Evolutionary conservation across 495 filamentous ascomycete genomes (phyloP).

Genomic region (Talaromyces wortmannii): DNA sequence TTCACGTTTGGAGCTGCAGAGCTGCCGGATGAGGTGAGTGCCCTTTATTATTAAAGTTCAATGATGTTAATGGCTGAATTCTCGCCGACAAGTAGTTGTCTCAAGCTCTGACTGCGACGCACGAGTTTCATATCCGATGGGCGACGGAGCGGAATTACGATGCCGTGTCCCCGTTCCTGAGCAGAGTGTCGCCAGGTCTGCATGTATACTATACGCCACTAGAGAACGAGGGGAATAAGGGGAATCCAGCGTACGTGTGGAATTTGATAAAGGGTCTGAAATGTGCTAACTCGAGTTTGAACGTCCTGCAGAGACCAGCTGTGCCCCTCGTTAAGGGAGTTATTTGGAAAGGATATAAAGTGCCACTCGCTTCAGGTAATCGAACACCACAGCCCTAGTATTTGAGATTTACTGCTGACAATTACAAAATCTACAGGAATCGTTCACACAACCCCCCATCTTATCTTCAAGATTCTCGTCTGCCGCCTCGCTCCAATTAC

Average conservation of each 20-base stretch:
- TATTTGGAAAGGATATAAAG: constrained; percentile 51
- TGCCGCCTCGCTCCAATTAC: constrained; percentile 62
- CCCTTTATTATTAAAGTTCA: neutral
- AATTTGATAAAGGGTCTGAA: neutral
- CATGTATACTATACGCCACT: constrained; percentile 73
- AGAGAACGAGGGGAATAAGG: neutral
- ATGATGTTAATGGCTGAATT: neutral
- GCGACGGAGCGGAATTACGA: constrained; percentile 49
- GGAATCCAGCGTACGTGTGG: neutral
- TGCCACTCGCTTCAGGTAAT: constrained; percentile 44
- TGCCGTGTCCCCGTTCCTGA: constrained; percentile 59
- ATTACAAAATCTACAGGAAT: constrained; percentile 36
- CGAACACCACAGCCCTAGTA: neutral
- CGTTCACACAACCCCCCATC: constrained; percentile 58
- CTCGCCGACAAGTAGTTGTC: constrained; percentile 36
- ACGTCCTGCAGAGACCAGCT: constrained; percentile 40
- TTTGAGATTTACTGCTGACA: too few relatives aligned
- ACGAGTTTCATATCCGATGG: constrained; percentile 80
- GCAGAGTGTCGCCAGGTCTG: constrained; percentile 70
- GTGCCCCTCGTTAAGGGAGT: constrained; percentile 53
- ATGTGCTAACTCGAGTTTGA: neutral
- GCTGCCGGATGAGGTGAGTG: constrained; percentile 58
- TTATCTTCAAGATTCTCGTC: constrained; percentile 59
- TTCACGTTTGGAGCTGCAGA: constrained; percentile 68
- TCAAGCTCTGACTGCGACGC: constrained; percentile 53